Evolutionary conservation across 257 asterid genomes (phyloP), one percentile per base, ranked within the genome.

Genomic region (Ballota nigra): DNA sequence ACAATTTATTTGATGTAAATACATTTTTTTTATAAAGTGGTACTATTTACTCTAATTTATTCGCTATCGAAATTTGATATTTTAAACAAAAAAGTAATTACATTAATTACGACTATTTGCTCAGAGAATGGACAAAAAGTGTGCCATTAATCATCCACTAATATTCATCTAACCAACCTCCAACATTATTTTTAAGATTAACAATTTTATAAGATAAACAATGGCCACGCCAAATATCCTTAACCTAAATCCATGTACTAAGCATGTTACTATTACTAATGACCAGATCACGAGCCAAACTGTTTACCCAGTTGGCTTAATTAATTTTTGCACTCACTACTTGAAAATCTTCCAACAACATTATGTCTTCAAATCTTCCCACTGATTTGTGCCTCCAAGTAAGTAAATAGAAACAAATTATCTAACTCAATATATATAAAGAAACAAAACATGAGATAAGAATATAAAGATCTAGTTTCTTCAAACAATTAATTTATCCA

Each of bases 361-460:
- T 63, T 53, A 63, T 63, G 62, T 28, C 61, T 26, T 49, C 53
- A 66, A 10, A 66, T 71, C 74, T 67, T 66, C 36, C n/a, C 34
- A n/a, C 51, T 61, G 68, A 73, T 71, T 61, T 62, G 68, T 78
- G 75, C 51, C 63, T 63, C 63, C 2, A 10, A 26, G 75, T 68
- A 67, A 68, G 73, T 72, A 66, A 73, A 63, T 60, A 67, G 16
- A 65, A 68, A 61, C 72, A 78, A 72, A 62, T 26, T 12, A 78
- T 60, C 33, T 67, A 63, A 77, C 67, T 38, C 47, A 51, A 66
- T 24, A n/a, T 36, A 3, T 23, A 60, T 5, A 47, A 16, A 31
- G 41, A 34, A 13, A 45, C 18, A 33, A 68, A 60, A 20, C 66
- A 75, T n/a, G 13, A 7, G 63, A 69, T 66, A 45, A 13, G 40